Evolutionary conservation across 2,329 filamentous ascomycete genomes (phyloP).

Genomic region (Aureobasidium sp.): DNA sequence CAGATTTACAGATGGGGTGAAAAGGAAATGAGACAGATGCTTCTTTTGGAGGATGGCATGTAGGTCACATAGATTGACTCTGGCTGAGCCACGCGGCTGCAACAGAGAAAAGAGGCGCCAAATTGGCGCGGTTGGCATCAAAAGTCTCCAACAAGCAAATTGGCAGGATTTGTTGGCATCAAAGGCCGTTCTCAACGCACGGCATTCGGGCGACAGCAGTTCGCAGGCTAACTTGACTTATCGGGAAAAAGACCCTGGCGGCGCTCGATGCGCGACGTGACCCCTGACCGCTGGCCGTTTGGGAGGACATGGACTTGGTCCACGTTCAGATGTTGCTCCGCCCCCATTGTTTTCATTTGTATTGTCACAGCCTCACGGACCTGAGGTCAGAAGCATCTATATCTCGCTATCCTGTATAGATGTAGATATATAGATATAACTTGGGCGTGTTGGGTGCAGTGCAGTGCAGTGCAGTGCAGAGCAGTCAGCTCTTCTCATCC

Average conservation of each 20-base stretch:
- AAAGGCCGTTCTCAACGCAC: too few relatives aligned
- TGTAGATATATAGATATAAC: too few relatives aligned
- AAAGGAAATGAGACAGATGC: neutral
- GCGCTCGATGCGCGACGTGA: neutral
- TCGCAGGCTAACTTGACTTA: too few relatives aligned
- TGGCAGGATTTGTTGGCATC: too few relatives aligned
- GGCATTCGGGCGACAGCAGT: too few relatives aligned
- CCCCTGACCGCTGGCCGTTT: neutral
- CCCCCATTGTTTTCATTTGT: neutral
- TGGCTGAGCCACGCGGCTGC: conserved; percentile 5
- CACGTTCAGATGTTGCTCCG: neutral
- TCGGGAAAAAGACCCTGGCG: conserved; percentile 1
- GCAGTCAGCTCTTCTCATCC: too few relatives aligned
- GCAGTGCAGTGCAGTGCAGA: too few relatives aligned
- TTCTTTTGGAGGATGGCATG: neutral
- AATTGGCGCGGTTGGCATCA: too few relatives aligned
- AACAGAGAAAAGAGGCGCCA: neutral
- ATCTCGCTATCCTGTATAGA: too few relatives aligned
- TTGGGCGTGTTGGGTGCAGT: too few relatives aligned
- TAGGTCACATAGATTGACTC: neutral
- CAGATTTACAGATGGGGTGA: neutral
- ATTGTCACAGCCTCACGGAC: conserved; percentile 5
- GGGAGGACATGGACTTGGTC: neutral
- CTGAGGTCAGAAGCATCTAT: too few relatives aligned
- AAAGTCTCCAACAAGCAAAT: too few relatives aligned